Base-by-base conservation (phyloP, 805 yeast species). In the Sungouiella blattae region DNA sequence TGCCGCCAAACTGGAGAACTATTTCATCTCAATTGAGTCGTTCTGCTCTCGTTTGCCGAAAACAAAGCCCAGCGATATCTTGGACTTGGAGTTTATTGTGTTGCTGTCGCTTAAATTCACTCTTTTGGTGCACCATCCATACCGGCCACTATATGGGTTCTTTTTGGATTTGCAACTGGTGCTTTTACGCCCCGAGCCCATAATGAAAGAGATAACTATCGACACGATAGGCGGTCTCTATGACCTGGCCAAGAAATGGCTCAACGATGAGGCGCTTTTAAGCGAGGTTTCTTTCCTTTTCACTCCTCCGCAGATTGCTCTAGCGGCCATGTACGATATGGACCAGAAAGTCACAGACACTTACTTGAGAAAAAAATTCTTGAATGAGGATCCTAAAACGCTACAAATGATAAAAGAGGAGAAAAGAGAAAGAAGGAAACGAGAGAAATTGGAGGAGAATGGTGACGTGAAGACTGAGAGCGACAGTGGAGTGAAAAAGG, bases 281-380 rank as follows among this genome's bases (percentile, higher is more conserved):
- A 78, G 91, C 13, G 96, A 93, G 54, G 89, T 77, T 3, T 66
- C 73, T 6, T 91, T 87, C 49, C 64, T 78, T 23, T 91, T 64
- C 60, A 81, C 98, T 0, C 99, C 99, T 1, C 96, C 98, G 1
- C 98, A 93, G 53, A 86, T 93, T 20, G 96, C 98, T 1, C 65
- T 93, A 34, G 93, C 96, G 0, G 87, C 93, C 11, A 69, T 89
- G 53, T 77, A 83, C 62, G 70, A 73, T 35, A 76, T 72, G 11
- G 85, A 87, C 58, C 77, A 72, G 43, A 75, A 72, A 16, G 60
- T 85, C 25, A 75, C 84, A 2, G 77, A 76, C 36, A 69, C 77
- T 43, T 89, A 89, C 59, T 60, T 91, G 44, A 71, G 73, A 44
- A 69, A 73, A 46, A 86, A 84, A 55, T 81, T 81, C 45, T 65